Base-by-base conservation (phyloP, 768 basidiomycete genomes). In the Boletus pseudopeckii region DNA sequence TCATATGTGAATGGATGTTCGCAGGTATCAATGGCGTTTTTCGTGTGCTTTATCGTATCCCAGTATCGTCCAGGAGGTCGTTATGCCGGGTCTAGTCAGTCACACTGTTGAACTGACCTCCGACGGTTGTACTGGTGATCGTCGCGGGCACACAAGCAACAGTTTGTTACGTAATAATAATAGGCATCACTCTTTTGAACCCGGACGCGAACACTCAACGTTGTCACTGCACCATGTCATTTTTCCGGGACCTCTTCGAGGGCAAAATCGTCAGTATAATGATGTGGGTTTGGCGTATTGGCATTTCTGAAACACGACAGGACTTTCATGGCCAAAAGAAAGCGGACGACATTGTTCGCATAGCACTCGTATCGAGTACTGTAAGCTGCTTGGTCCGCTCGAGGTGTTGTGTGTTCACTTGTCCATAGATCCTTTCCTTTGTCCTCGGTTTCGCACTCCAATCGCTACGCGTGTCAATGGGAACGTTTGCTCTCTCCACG, bases 261-360 rank as follows among this genome's bases (percentile, higher is more conserved):
- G 69, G 70, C 17, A 70, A 58, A 60, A 70, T 70, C 9, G 69
- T 66, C 20, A 44, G 69, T 64, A 3, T 34, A 45, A 10, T 13
- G 9, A 18, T n/a, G 1, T 15, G n/a, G 9, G 1, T 30, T 45
- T 17, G 1, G 3, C 6, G 4, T 42, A 6, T 49, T 1, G 1
- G 9, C 15, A 5, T 45, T 32, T 54, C 54, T 60, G 18, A 70
- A 44, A 14, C 8, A 32, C 17, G 1, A 14, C 48, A 70, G 69
- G 69, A 70, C 46, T 70, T 72, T 56, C 53, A 69, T 58, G 69
- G 69, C 15, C 68, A 70, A 43, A 66, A 58, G 57, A 60, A 49
- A 38, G 55, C 40, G 5, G 69, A 72, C 48, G 46, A 58, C 40
- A 57, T 70, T 18, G 37, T 49, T 48, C 68, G 61, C 17, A 43